Percentiles rank a stretch among this genome's conserved stretches.
Evolutionary conservation across 495 filamentous ascomycete genomes (phyloP).

Genomic region (Penicillium daleae): DNA sequence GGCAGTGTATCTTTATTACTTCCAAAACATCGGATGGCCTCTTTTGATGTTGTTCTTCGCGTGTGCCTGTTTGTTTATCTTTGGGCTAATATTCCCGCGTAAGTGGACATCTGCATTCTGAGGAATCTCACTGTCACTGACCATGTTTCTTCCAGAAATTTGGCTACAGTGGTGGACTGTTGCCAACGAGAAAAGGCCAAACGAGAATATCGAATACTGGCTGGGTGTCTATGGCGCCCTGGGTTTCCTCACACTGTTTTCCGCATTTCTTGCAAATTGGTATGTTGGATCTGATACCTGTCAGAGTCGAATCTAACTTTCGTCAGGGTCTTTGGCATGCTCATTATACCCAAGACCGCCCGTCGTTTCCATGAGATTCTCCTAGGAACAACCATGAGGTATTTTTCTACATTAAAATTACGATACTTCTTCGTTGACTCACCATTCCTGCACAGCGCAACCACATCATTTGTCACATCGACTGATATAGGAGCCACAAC

Average conservation of each 20-base stretch:
- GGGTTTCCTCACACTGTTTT: constrained; percentile 20
- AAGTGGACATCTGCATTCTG: neutral
- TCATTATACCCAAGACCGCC: constrained; percentile 26
- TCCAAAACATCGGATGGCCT: constrained; percentile 31
- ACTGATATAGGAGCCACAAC: constrained; percentile 30
- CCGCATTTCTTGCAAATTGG: constrained; percentile 21
- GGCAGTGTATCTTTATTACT: constrained; percentile 39
- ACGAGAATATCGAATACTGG: constrained; percentile 39
- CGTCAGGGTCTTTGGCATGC: constrained; percentile 24
- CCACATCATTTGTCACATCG: constrained; percentile 28
- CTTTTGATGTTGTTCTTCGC: constrained; percentile 29
- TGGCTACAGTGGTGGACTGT: constrained; percentile 43
- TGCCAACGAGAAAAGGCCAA: constrained; percentile 27
- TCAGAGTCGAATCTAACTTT: neutral
- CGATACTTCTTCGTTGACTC: neutral
- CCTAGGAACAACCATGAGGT: constrained; percentile 27
- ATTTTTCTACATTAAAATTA: neutral
- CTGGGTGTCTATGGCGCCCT: constrained; percentile 27
- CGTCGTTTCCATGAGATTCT: constrained; percentile 27
- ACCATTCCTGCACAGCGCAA: constrained; percentile 19
- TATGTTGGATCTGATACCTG: neutral
- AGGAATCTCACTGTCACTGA: neutral
- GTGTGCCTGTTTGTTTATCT: constrained; percentile 33
- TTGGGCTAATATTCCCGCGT: constrained; percentile 27
- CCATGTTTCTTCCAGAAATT: constrained; percentile 20